Conservation (phyloP, 1,284 basidiomycete species). For the Pascua sp. region DNA sequence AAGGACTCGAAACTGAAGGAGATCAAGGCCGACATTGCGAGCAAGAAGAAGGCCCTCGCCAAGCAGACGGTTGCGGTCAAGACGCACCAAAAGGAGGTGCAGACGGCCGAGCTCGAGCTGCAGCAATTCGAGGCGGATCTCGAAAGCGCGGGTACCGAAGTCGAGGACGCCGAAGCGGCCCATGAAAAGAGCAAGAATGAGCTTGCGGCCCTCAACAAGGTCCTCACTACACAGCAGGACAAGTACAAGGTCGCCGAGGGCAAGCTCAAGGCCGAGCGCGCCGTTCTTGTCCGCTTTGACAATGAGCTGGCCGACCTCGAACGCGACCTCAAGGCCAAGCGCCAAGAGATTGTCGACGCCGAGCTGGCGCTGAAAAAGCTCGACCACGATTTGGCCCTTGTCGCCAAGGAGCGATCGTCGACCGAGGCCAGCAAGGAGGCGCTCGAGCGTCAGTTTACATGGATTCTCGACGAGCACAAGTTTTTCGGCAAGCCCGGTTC, state of each 20-base stretch:
- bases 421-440: constrained; percentile 56
- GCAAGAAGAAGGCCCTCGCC: constrained; percentile 74
- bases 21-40: constrained; percentile 78
- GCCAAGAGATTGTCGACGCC: constrained; percentile 66
- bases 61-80: constrained; percentile 80
- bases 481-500: constrained; percentile 77
- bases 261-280: constrained; percentile 75
- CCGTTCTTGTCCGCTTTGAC: constrained; percentile 81
- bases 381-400: constrained; percentile 55
- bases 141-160: constrained; percentile 57
- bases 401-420: constrained; percentile 53
- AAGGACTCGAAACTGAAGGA: constrained; percentile 95
- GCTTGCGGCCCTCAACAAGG: constrained; percentile 51
- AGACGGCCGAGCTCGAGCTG: constrained; percentile 80
- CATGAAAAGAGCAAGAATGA: constrained; percentile 57
- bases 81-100: constrained; percentile 79
- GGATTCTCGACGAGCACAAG: constrained; percentile 85
- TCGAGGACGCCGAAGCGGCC: constrained; percentile 61
- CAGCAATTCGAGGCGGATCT: constrained; percentile 84
- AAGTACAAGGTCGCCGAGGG: constrained; percentile 63
- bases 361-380: constrained; percentile 66
- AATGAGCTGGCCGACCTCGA: constrained; percentile 81
- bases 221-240: constrained; percentile 63
- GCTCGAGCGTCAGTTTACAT: constrained; percentile 78
- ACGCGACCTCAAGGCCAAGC: constrained; percentile 73